phyloP scores from a whole-genome alignment of 495 filamentous ascomycete species.

The Lophiotrema nucula region DNA sequence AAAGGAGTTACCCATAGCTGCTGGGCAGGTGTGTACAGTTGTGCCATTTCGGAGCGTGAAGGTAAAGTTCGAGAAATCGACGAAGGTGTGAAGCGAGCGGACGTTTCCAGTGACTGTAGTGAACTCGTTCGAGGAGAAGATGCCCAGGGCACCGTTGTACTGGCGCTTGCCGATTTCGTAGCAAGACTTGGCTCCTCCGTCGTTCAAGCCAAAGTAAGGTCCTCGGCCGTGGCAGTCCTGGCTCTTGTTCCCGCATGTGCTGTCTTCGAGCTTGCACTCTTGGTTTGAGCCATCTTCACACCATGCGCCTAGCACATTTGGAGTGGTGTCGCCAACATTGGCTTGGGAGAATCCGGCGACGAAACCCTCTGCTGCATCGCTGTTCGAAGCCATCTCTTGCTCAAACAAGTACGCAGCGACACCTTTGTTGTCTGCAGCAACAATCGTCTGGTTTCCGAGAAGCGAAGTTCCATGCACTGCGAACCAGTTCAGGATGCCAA shows the following conservation, averaged over 20 bases:
- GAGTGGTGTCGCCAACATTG: constrained; percentile 89
- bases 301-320: constrained; percentile 73
- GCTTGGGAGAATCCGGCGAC: constrained; percentile 94
- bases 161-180: constrained; percentile 47
- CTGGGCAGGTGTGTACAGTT: constrained; percentile 72
- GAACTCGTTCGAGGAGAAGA: constrained; percentile 33
- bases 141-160: constrained; percentile 34
- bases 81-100: constrained; percentile 43
- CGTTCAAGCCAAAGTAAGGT: constrained; percentile 65
- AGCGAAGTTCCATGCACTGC: constrained; percentile 91
- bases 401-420: constrained; percentile 88
- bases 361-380: constrained; percentile 57
- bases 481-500: constrained; percentile 87
- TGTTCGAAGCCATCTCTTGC: constrained; percentile 56
- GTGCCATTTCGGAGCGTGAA: constrained; percentile 77
- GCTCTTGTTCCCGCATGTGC: constrained; percentile 68
- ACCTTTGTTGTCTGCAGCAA: constrained; percentile 94
- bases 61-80: constrained; percentile 63
- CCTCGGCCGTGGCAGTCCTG: constrained; percentile 83
- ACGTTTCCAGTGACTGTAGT: constrained; percentile 40
- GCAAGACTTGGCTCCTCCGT: constrained; percentile 43
- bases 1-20: constrained; percentile 92
- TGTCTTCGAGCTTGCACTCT: constrained; percentile 44
- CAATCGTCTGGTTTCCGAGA: constrained; percentile 87
- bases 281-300: constrained; percentile 43